Evolutionary conservation across 352 stramenopile species (phyloP), one percentile per base, ranked within the genome.

Genomic region (Aphanomyces euteiches): DNA sequence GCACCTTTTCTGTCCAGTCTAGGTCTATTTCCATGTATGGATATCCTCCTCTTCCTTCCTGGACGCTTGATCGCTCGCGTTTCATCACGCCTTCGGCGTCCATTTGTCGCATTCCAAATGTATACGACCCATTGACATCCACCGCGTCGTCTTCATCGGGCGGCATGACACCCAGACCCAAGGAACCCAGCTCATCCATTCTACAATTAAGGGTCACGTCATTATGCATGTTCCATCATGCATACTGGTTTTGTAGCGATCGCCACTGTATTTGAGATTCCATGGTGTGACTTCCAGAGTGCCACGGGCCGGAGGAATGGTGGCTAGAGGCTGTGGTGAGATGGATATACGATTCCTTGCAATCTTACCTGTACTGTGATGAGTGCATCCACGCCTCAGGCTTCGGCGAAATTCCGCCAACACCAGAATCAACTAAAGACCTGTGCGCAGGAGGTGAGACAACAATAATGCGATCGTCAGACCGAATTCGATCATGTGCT

Each of bases 1-100:
- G 39, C 7, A 70, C 54, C 38, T 70, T 70, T 34, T 70, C 64
- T n/a, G 64, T 70, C 64, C 64, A 70, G 21, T 70, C 64, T 53
- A 70, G 41, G 40, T 70, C 64, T 70, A 70, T 40, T 21, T 70
- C 64, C 15, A 70, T 21, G 43, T 63, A 38, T 8, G 59, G 43
- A 10, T 40, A 61, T 37, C 54, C 54, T 28, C 28, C 36, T 12
- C 54, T 12, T 13, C 1, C 28, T 12, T 50, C 1, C 43, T 12
- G 17, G 43, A 2, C 43, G 17, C 17, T n/a, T 2, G 10, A n/a
- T 50, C 43, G 43, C 10, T 50, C 43, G 10, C 43, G 43, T 50
- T 50, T 50, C 10, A n/a, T 50, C 43, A 12, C 43, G 10, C 43
- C 43, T 6, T 54, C 43, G 12, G 21, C 59, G 19, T 40, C 19